Percentiles rank a stretch among this genome's conserved stretches.
Evolutionary conservation across 306 rosid species (phyloP).

Genomic region (Gynostemma pentaphyllum): DNA sequence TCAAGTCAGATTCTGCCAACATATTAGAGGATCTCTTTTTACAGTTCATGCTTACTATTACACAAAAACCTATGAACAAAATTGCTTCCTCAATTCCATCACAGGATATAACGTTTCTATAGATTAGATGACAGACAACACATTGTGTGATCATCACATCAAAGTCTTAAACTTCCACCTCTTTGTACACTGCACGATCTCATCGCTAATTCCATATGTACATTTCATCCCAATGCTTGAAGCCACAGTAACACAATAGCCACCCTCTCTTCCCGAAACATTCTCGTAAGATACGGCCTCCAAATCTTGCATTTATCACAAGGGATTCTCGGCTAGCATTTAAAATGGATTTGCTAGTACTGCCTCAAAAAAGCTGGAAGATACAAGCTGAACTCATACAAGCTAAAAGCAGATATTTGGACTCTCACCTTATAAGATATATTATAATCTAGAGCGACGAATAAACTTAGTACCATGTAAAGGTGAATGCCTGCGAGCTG

Average conservation of each 20-base stretch:
- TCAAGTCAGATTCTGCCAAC: not conserved
- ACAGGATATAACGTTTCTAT: no score
- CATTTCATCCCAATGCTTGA: not conserved
- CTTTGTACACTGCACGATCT: not conserved
- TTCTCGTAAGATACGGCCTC: not conserved
- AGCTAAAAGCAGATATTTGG: not conserved
- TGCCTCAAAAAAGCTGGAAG: conserved; percentile 15
- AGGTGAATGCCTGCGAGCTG: conserved; percentile 45
- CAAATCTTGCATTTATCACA: not conserved
- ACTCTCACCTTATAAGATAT: not conserved
- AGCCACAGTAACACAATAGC: not conserved
- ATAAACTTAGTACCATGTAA: conserved; percentile 36
- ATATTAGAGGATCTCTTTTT: conserved; percentile 4
- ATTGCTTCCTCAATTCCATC: conserved; percentile 4
- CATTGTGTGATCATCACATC: not conserved
- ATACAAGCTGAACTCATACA: not conserved
- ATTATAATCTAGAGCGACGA: conserved; percentile 67
- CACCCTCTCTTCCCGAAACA: not conserved
- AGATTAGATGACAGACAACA: not conserved
- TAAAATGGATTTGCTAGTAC: conserved; percentile 5
- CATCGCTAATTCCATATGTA: not conserved
- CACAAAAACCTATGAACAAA: not conserved
- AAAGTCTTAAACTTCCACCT: not conserved
- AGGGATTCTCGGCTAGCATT: not conserved
- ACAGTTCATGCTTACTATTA: not conserved